Evolutionary conservation across 257 asterid species (phyloP).

Genomic region (Fraxinus quadrangulata): DNA sequence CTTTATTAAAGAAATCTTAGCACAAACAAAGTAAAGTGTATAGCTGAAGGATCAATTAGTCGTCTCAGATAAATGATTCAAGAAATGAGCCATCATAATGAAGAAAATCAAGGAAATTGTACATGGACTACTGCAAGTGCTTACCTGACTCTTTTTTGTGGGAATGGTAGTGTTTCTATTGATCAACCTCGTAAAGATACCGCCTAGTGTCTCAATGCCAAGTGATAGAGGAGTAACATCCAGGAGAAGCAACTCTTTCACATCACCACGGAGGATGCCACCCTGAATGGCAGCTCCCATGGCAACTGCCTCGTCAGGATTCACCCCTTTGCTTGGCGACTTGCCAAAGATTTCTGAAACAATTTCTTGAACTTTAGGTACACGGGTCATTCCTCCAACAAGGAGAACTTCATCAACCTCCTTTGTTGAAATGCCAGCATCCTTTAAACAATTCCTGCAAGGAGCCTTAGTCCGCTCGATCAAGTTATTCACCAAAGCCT

Average conservation of each 20-base stretch:
- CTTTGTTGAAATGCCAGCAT: conserved; percentile 62
- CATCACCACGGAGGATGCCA: conserved; percentile 87
- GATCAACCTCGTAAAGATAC: conserved; percentile 70
- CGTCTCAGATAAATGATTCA: too few species aligned
- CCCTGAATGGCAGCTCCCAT: conserved; percentile 91
- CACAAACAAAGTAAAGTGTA: neutral
- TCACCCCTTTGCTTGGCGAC: conserved; percentile 82
- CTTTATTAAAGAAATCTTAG: neutral
- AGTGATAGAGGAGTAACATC: conserved; percentile 88
- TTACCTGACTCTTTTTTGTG: conserved; percentile 73
- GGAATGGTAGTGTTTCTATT: conserved; percentile 81
- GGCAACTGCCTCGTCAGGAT: conserved; percentile 88
- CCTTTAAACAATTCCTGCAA: conserved; percentile 75
- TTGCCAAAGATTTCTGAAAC: conserved; percentile 73
- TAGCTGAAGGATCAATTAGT: too few species aligned
- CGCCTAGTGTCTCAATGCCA: conserved; percentile 82
- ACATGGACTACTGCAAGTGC: neutral
- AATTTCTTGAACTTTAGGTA: conserved; percentile 79
- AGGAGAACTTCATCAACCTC: conserved; percentile 78
- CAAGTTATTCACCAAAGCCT: conserved; percentile 56
- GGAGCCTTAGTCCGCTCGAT: conserved; percentile 70
- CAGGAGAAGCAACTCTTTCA: conserved; percentile 74
- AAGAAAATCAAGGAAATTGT: neutral
- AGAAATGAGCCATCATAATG: neutral
- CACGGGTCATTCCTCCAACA: conserved; percentile 90